Base-by-base conservation (phyloP, 495 filamentous ascomycete species). In the Penicillium nucicola region DNA sequence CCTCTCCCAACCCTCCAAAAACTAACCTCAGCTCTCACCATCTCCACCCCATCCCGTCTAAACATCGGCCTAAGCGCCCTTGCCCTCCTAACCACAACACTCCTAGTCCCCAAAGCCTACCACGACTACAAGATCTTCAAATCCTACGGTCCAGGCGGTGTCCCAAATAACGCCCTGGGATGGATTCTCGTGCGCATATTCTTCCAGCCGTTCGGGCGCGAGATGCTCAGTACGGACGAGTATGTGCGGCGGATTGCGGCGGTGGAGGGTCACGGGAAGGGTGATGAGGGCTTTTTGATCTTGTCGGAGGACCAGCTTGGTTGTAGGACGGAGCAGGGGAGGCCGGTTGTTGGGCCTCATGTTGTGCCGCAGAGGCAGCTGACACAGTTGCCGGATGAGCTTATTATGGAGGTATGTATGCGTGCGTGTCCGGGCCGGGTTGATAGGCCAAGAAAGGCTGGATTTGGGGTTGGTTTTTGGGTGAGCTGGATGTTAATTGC, bases 291-390 rank as follows among this genome's bases (percentile, higher is more conserved):
- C 20, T 65, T 45, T 14, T 49, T 65, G 40, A 43, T 20, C 3
- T 18, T 65, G 4, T 52, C 53, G 14, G 44, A 45, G 11, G 48
- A 57, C 13, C 59, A 60, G 36, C 39, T 62, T 14, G 39, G 42
- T 9, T 18, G 47, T 32, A 46, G 49, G 1, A 42, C 48, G 17
- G 38, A 48, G 12, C 53, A 45, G 1, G 55, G 42, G 11, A 50
- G 60, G 13, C 68, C 70, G 2, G 37, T 40, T 7, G 49, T 74
- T 10, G 67, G 65, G 12, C 56, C 60, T 12, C 69, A 71, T 60
- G 57, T 63, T 41, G 65, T 47, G 39, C 70, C 70, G 20, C 67
- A 74, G 52, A 43, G 70, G 41, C 68, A 71, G 51, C 23, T 67
- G 35, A 58, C 55, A 28, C 63, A 70, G 41, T 20, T 69, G 14